These are phyloP conservation scores for Schizothecium vesticola DNA, from an alignment of 495 filamentous ascomycete species.

Conservation along the genomic window DNA sequence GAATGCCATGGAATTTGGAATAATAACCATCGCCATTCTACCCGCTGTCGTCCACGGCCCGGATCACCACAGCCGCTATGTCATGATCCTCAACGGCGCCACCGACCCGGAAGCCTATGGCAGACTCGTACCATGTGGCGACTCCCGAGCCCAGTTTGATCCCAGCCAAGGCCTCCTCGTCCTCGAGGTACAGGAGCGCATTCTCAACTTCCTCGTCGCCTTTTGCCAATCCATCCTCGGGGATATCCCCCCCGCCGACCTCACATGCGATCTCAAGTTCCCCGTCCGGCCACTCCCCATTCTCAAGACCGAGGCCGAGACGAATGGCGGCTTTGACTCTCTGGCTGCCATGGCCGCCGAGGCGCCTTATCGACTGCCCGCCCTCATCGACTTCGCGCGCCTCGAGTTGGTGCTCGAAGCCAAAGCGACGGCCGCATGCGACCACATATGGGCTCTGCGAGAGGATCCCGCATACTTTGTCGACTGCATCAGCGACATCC, in stretches of 20 bases:
- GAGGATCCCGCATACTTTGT: conserved; percentile 53
- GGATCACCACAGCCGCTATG: too few species aligned
- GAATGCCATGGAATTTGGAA: too few species aligned
- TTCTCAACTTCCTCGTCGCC: conserved; percentile 40
- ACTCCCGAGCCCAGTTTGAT: conserved; percentile 12
- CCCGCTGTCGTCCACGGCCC: too few species aligned
- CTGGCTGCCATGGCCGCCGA: conserved; percentile 34
- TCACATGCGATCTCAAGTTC: background rate
- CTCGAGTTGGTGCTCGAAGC: conserved; percentile 38
- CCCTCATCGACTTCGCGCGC: conserved; percentile 34
- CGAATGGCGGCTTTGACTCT: conserved; percentile 8
- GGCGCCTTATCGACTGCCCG: conserved; percentile 43
- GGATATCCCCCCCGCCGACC: conserved; percentile 11
- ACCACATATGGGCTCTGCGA: conserved; percentile 49
- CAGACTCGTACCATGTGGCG: too few species aligned
- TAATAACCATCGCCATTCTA: too few species aligned
- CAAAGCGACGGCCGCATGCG: conserved; percentile 34
- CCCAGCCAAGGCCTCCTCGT: conserved; percentile 42
- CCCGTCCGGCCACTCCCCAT: conserved; percentile 28
- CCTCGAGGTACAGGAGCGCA: conserved; percentile 41
- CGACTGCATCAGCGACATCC: conserved; percentile 24
- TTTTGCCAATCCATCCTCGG: conserved; percentile 38
- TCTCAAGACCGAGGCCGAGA: conserved; percentile 22
- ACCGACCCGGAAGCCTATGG: conserved; percentile 39
- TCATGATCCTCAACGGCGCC: conserved; percentile 41